Percentiles rank a stretch among this genome's conserved stretches.
These are phyloP conservation scores for Acer saccharum DNA, from an alignment of 345 rosid genomes.

Conservation along the genomic window DNA sequence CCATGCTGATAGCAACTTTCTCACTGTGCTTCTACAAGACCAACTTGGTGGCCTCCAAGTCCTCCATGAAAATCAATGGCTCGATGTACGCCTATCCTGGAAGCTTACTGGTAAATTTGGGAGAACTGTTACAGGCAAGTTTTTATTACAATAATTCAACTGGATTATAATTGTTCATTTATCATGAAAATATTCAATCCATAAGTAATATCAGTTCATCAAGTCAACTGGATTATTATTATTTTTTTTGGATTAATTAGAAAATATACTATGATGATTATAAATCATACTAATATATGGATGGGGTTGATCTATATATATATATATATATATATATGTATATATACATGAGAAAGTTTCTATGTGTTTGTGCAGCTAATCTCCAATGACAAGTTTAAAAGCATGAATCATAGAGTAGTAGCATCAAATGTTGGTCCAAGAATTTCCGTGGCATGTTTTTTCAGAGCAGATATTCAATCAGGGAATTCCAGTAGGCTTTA, in stretches of 20 bases:
- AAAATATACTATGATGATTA: too few relatives aligned
- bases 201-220: too few relatives aligned
- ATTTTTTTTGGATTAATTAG: too few relatives aligned
- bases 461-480: neutral
- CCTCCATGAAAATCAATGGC: slow-evolving; percentile 1
- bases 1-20: slow-evolving; percentile 28
- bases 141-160: too few relatives aligned
- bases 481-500: slow-evolving; percentile 17
- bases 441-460: slow-evolving; percentile 24
- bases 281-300: too few relatives aligned
- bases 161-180: too few relatives aligned
- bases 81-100: slow-evolving; percentile 27
- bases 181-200: too few relatives aligned
- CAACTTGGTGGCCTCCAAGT: too few relatives aligned
- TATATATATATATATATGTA: too few relatives aligned
- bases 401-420: slow-evolving; percentile 27
- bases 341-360: too few relatives aligned
- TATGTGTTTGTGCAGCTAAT: slow-evolving; percentile 29
- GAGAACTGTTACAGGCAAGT: slow-evolving; percentile 33
- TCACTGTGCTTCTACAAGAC: slow-evolving; percentile 25
- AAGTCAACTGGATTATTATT: too few relatives aligned
- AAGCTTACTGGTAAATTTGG: slow-evolving; percentile 30
- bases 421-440: slow-evolving; percentile 22
- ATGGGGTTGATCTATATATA: too few relatives aligned
- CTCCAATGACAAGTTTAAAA: slow-evolving; percentile 25